Percentiles rank a stretch among this genome's conserved stretches.
These are phyloP conservation scores for Phytopythium litorale DNA, from an alignment of 352 stramenopile species.

Conservation along the genomic window DNA sequence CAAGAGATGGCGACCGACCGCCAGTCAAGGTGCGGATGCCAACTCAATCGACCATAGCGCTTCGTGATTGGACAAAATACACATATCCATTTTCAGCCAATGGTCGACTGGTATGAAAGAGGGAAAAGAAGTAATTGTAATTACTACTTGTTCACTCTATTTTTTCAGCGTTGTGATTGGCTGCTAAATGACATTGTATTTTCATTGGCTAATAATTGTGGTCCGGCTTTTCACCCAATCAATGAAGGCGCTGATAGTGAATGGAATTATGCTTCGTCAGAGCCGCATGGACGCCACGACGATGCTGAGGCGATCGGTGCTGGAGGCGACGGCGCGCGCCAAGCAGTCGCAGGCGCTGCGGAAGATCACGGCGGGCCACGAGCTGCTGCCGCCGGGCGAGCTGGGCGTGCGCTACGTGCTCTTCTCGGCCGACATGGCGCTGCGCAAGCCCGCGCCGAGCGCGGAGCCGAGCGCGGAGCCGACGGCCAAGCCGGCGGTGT, in stretches of 20 bases:
- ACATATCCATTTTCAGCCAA: no score
- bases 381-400: conserved; percentile 38
- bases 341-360: conserved; percentile 56
- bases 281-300: conserved; percentile 7
- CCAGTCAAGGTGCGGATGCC: not conserved
- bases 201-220: no score
- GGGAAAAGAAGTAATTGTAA: no score
- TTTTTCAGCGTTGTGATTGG: no score
- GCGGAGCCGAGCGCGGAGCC: conserved; percentile 6
- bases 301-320: conserved; percentile 57
- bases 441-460: conserved; percentile 43
- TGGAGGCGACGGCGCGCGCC: conserved; percentile 57
- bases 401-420: conserved; percentile 45
- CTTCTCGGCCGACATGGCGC: conserved; percentile 36
- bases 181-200: no score
- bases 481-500: conserved; percentile 18
- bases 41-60: no score
- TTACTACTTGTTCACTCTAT: no score
- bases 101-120: no score
- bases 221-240: no score
- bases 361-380: conserved; percentile 50
- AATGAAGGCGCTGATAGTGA: no score
- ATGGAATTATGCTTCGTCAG: no score
- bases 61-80: no score
- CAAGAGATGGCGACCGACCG: not conserved